phyloP scores from a whole-genome alignment of 495 filamentous ascomycete genomes.

The Jackrogersella multiformis region DNA sequence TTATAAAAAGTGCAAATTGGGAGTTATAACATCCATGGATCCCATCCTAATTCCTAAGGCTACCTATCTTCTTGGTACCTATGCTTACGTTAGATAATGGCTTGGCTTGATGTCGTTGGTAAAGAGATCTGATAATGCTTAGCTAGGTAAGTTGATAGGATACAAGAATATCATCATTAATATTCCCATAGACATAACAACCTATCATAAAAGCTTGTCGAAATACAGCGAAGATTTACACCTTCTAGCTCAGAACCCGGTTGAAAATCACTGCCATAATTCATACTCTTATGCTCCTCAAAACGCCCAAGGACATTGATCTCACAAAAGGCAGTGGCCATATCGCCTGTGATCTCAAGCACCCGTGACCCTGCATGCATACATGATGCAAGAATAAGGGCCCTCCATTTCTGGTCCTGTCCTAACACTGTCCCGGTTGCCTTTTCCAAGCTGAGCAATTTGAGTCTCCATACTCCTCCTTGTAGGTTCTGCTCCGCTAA shows the following conservation, averaged over 20 bases:
- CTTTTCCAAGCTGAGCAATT: slow-evolving; percentile 68
- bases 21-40: no score
- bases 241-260: slow-evolving; percentile 42
- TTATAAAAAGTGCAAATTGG: neutral
- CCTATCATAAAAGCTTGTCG: slow-evolving; percentile 91
- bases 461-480: slow-evolving; percentile 92
- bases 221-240: slow-evolving; percentile 63
- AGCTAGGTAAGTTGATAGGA: no score
- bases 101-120: no score
- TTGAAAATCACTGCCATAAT: slow-evolving; percentile 86
- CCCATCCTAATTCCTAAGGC: no score
- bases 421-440: slow-evolving; percentile 3
- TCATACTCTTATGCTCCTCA: slow-evolving; percentile 93
- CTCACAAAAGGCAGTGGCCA: slow-evolving; percentile 57
- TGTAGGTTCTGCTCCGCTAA: slow-evolving; percentile 73
- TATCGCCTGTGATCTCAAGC: slow-evolving; percentile 59
- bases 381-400: slow-evolving; percentile 81
- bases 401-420: slow-evolving; percentile 42
- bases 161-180: no score
- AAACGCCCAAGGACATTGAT: slow-evolving; percentile 77
- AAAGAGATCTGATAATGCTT: no score
- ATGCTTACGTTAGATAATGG: neutral
- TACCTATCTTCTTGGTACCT: neutral
- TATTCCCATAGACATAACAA: slow-evolving; percentile 81
- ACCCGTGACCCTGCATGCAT: slow-evolving; percentile 89